phyloP scores from a whole-genome alignment of 495 filamentous ascomycete genomes.

The Trichoderma erinaceum region DNA sequence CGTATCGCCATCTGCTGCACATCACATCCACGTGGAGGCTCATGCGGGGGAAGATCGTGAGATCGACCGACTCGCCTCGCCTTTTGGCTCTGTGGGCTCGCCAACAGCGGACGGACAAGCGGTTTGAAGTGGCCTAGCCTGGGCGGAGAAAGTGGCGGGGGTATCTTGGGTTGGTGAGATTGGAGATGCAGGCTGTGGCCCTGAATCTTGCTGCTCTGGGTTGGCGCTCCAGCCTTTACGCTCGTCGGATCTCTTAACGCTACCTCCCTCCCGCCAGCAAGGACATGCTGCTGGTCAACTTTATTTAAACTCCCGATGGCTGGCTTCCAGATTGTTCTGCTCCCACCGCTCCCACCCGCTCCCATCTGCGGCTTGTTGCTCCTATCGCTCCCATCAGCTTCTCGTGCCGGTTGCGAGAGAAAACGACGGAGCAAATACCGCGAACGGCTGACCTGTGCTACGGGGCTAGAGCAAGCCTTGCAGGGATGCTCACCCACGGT shows the following conservation, averaged over 20 bases:
- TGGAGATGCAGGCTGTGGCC: conserved; percentile 7
- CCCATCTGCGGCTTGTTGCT: background rate
- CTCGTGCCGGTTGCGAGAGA: background rate
- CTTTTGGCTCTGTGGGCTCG: background rate
- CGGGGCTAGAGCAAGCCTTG: background rate
- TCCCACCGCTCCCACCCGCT: background rate
- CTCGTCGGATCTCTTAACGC: conserved; percentile 3
- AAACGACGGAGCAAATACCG: background rate
- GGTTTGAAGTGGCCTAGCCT: background rate
- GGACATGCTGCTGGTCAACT: conserved; percentile 14
- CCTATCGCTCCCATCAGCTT: background rate
- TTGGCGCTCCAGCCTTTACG: conserved; percentile 10
- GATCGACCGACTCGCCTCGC: background rate
- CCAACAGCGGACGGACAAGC: background rate
- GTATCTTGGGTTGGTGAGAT: background rate
- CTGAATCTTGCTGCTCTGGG: background rate
- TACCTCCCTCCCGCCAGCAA: conserved; percentile 5
- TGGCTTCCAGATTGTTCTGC: background rate
- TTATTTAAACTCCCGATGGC: background rate
- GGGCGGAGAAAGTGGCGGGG: conserved; percentile 8
- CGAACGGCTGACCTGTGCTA: background rate
- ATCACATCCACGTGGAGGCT: conserved; percentile 9
- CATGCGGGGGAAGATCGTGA: background rate
- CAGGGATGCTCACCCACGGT: conserved; percentile 13
- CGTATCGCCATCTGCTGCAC: background rate